Evolutionary conservation across 129 eudicot species (phyloP).

Genomic region (Artemisia tridentata): DNA sequence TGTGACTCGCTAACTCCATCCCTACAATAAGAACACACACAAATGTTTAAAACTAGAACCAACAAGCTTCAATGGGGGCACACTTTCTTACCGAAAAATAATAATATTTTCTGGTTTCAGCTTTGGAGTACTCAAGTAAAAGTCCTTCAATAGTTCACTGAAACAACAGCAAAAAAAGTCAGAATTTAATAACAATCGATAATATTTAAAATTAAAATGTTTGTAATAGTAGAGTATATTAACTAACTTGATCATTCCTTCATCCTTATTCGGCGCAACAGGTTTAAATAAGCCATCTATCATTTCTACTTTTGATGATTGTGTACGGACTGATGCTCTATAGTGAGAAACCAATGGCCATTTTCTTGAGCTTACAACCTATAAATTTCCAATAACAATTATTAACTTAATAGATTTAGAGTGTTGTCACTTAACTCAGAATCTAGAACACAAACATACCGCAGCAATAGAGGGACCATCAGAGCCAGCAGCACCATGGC

Average conservation of each 20-base stretch:
- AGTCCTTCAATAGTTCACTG: slow-evolving; percentile 61
- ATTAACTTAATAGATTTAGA: neutral
- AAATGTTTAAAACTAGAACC: neutral
- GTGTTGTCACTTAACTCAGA: neutral
- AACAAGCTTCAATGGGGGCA: neutral
- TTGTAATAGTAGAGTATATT: neutral
- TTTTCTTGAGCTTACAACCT: slow-evolving; percentile 79
- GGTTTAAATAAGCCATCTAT: slow-evolving; percentile 58
- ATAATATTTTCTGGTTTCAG: slow-evolving; percentile 55
- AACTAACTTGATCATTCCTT: slow-evolving; percentile 66
- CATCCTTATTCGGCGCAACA: slow-evolving; percentile 48
- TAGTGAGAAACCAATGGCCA: slow-evolving; percentile 74
- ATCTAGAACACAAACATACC: slow-evolving; percentile 33
- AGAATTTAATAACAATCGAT: neutral
- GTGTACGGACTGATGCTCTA: slow-evolving; percentile 73
- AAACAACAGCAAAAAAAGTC: slow-evolving; percentile 12
- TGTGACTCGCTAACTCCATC: slow-evolving; percentile 87
- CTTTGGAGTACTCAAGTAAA: slow-evolving; percentile 38
- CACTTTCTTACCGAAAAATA: slow-evolving; percentile 33
- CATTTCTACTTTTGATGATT: slow-evolving; percentile 70
- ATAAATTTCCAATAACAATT: neutral
- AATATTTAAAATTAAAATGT: neutral
- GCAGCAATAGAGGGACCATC: slow-evolving; percentile 93
- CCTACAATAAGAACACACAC: slow-evolving; percentile 18
- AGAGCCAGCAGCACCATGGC: slow-evolving; percentile 82